These are phyloP conservation scores for Canavalia ensiformis DNA, from an alignment of 306 rosid species.

Conservation along the genomic window DNA sequence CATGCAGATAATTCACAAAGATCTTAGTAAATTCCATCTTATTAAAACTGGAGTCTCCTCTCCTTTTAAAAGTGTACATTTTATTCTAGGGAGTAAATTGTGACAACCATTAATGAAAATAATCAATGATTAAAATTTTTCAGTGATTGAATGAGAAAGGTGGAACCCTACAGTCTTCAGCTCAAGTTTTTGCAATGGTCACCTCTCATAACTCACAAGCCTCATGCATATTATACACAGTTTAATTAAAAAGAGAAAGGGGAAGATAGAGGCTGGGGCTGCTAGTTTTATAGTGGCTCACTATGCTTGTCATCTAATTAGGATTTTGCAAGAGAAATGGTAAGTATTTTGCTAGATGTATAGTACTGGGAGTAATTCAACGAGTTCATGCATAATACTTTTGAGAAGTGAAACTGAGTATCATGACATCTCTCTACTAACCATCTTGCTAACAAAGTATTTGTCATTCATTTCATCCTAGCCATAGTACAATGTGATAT, in stretches of 20 bases:
- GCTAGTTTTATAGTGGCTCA: background rate
- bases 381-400: background rate
- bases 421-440: background rate
- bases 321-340: slow-evolving; percentile 2
- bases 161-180: background rate
- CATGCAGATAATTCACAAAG: background rate
- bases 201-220: slow-evolving; percentile 11
- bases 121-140: background rate
- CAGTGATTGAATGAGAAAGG: background rate
- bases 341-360: background rate
- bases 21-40: background rate
- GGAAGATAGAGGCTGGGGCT: background rate
- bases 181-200: slow-evolving; percentile 4
- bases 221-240: background rate
- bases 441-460: background rate
- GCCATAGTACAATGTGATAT: background rate
- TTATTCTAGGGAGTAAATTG: background rate
- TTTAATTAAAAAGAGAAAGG: background rate
- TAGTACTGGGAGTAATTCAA: background rate
- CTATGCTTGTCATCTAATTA: slow-evolving; percentile 11
- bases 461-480: slow-evolving; percentile 10
- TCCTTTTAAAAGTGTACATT: background rate
- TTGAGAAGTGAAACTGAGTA: background rate
- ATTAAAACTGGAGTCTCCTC: background rate
- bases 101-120: background rate